Percentiles rank a stretch among this genome's conserved stretches.
Conservation (phyloP, 108 stramenopile species). For the Epipyxis sp. region DNA sequence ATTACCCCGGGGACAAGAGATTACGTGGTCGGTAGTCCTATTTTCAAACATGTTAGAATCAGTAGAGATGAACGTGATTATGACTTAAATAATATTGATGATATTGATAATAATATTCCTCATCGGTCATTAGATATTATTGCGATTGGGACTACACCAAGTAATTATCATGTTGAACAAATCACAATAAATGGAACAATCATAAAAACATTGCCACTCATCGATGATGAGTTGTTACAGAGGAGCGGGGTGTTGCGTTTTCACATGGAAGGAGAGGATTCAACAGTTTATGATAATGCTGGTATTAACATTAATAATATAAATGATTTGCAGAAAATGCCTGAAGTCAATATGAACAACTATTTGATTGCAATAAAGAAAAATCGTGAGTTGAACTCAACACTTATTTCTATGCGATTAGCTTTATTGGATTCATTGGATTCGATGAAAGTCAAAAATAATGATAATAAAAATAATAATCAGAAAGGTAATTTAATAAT, state of each 20-base stretch:
- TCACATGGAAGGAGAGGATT: not conserved
- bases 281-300: too few species aligned
- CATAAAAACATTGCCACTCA: not conserved
- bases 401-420: too few species aligned
- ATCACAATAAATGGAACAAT: not conserved
- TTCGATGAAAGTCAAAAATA: too few species aligned
- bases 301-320: too few species aligned
- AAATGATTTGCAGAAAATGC: too few species aligned
- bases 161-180: not conserved
- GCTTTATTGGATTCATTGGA: too few species aligned
- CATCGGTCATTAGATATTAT: not conserved
- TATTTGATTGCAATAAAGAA: too few species aligned
- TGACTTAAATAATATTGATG: not conserved
- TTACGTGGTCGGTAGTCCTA: conserved; percentile 34
- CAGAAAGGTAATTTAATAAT: too few species aligned
- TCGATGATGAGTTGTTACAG: not conserved
- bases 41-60: conserved; percentile 30
- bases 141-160: not conserved
- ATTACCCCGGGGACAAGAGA: conserved; percentile 29
- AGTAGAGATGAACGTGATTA: not conserved
- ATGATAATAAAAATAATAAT: too few species aligned
- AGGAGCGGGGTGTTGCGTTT: not conserved
- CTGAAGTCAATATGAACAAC: too few species aligned
- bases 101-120: not conserved
- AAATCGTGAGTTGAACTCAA: too few species aligned